Evolutionary conservation across 2,329 filamentous ascomycete genomes (phyloP).

Genomic region (Hypoxylon sp.): DNA sequence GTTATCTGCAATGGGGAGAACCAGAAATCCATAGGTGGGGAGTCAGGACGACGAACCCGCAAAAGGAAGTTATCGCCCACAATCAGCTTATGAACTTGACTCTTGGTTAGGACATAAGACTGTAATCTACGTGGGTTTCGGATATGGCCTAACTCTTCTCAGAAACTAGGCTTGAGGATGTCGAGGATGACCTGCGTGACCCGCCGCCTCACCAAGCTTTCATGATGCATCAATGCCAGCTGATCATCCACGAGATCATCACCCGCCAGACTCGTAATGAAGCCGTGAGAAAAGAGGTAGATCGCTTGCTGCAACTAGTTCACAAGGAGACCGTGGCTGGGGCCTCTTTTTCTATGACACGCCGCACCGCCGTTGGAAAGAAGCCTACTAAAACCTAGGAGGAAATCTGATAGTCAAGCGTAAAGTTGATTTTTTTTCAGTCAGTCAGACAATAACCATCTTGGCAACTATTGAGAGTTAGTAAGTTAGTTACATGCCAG

Average conservation of each 20-base stretch:
- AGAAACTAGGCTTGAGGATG: conserved; percentile 5
- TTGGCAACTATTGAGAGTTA: too few relatives aligned
- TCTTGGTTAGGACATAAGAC: conserved; percentile 17
- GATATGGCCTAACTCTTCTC: conserved; percentile 11
- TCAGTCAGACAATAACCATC: too few relatives aligned
- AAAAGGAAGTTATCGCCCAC: conserved; percentile 3
- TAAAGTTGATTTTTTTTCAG: too few relatives aligned
- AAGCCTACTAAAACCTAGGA: too few relatives aligned
- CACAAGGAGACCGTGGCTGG: conserved; percentile 27
- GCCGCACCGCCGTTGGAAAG: conserved; percentile 22
- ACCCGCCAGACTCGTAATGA: conserved; percentile 27
- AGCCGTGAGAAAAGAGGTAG: conserved; percentile 12
- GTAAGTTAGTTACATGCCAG: too few relatives aligned
- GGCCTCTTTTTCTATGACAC: conserved; percentile 19
- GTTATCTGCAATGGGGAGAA: conserved; percentile 34
- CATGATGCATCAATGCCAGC: conserved; percentile 19
- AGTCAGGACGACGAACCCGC: conserved; percentile 11
- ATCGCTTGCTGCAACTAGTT: conserved; percentile 19
- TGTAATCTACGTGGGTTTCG: conserved; percentile 19
- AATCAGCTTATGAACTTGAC: conserved; percentile 5
- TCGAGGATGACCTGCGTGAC: conserved; percentile 19
- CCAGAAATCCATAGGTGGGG: conserved; percentile 14
- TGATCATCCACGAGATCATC: conserved; percentile 32
- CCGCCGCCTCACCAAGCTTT: conserved; percentile 20
- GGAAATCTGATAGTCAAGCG: too few relatives aligned